A percentile compares a stretch with the other conserved stretches of the same genome.
phyloP scores from a whole-genome alignment of 116 monocot species.

The Trichopus zeylanicus region DNA sequence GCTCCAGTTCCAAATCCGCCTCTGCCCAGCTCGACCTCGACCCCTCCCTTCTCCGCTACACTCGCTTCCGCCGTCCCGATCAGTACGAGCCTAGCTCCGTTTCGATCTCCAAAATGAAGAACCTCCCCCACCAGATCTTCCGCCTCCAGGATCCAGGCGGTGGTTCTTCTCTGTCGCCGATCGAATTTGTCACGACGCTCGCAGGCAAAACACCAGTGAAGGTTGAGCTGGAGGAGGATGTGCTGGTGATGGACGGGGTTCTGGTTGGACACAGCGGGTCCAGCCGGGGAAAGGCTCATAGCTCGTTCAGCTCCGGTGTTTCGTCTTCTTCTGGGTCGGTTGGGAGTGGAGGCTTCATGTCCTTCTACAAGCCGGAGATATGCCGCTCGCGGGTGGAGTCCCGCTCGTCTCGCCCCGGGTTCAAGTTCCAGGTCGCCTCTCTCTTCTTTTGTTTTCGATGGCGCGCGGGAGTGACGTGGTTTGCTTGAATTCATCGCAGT shows the following conservation, averaged over 20 bases:
- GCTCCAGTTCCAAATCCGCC: constrained; percentile 1
- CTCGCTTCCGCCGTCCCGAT: neutral
- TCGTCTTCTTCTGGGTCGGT: neutral
- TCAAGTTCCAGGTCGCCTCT: constrained; percentile 25
- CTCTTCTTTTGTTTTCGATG: neutral
- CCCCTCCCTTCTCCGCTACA: constrained; percentile 14
- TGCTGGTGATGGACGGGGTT: constrained; percentile 45
- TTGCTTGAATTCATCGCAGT: constrained; percentile 8
- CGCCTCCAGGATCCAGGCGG: neutral
- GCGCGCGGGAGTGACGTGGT: neutral
- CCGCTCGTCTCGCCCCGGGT: constrained; percentile 12
- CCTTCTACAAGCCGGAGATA: constrained; percentile 10
- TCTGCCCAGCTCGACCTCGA: constrained; percentile 4
- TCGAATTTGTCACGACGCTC: neutral
- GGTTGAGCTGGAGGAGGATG: constrained; percentile 28
- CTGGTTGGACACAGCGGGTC: constrained; percentile 15
- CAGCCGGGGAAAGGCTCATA: neutral
- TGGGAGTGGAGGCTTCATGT: neutral
- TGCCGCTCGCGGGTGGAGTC: constrained; percentile 20
- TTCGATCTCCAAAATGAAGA: neutral
- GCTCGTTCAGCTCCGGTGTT: neutral
- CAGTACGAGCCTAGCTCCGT: neutral
- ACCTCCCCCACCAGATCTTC: neutral
- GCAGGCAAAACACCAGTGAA: neutral
- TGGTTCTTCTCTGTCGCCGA: constrained; percentile 4